phyloP scores from a whole-genome alignment of 2,329 filamentous ascomycete species.

The Knufia fluminis region DNA sequence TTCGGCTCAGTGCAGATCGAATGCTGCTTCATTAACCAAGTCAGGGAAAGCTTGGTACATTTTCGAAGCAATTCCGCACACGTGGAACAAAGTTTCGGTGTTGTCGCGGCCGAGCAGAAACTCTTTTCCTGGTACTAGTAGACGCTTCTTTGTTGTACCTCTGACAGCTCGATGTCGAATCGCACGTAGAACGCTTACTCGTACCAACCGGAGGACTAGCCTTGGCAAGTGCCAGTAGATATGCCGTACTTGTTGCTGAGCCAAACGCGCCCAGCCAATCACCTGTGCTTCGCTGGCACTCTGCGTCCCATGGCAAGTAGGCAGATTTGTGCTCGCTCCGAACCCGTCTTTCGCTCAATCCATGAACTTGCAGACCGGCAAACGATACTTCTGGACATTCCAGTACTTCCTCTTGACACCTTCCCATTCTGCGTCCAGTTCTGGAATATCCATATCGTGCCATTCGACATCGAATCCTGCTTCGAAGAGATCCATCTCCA shows the following conservation, averaged over 20 bases:
- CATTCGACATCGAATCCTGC: constrained; percentile 85
- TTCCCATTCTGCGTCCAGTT: constrained; percentile 71
- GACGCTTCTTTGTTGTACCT: no score
- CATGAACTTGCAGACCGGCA: constrained; percentile 30
- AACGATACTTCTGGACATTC: constrained; percentile 56
- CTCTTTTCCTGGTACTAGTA: background rate
- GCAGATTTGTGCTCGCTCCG: no score
- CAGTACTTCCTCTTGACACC: constrained; percentile 84
- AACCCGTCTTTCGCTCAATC: constrained; percentile 13
- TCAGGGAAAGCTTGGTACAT: background rate
- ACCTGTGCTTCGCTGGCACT: no score
- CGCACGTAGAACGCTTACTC: no score
- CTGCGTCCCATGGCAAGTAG: no score
- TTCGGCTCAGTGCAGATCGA: background rate
- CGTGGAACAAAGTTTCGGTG: background rate
- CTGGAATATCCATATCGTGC: constrained; percentile 66
- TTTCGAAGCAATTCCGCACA: background rate
- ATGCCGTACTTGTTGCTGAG: no score
- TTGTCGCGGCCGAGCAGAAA: background rate
- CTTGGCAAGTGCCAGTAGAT: no score
- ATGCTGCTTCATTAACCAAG: background rate
- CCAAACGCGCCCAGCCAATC: no score
- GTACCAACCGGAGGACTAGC: no score
- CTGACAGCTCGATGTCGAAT: no score
- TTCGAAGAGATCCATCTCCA: constrained; percentile 82